These are phyloP conservation scores for Pseudogymnoascus sp. DNA, from an alignment of 2,329 filamentous ascomycete genomes.

Conservation along the genomic window DNA sequence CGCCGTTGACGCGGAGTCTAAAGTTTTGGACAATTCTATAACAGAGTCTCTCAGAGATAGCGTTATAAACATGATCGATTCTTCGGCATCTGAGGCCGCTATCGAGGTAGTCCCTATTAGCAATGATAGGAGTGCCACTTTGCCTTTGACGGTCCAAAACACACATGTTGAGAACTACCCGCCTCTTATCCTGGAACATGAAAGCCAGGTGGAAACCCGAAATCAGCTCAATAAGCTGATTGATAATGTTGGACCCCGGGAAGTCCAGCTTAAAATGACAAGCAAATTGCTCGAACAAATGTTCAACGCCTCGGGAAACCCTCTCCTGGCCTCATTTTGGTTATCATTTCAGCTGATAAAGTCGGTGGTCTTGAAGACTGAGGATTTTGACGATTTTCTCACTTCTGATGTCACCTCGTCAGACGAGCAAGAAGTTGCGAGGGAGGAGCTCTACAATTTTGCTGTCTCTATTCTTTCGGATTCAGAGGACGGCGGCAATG, in stretches of 20 bases:
- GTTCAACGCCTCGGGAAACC: constrained; percentile 46
- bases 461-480: constrained; percentile 54
- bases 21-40: constrained; percentile 58
- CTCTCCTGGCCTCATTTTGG: constrained; percentile 69
- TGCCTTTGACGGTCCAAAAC: constrained; percentile 21
- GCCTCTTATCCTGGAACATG: constrained; percentile 52
- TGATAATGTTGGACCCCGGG: constrained; percentile 43
- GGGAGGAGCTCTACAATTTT: constrained; percentile 60
- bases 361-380: constrained; percentile 40
- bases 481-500: constrained; percentile 37
- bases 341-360: constrained; percentile 65
- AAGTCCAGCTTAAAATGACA: constrained; percentile 52
- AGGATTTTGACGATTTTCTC: constrained; percentile 58
- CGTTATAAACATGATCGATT: constrained; percentile 36
- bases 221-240: constrained; percentile 50
- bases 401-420: constrained; percentile 39
- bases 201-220: constrained; percentile 57
- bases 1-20: constrained; percentile 53
- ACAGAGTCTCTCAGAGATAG: constrained; percentile 66
- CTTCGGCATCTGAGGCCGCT: constrained; percentile 18
- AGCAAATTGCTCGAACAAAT: constrained; percentile 56
- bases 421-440: constrained; percentile 36
- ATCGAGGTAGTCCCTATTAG: constrained; percentile 18
- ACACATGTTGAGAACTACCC: constrained; percentile 37
- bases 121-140: constrained; percentile 22